Base-by-base conservation (phyloP, 2,329 filamentous ascomycete genomes). In the Ophiostoma montium region DNA sequence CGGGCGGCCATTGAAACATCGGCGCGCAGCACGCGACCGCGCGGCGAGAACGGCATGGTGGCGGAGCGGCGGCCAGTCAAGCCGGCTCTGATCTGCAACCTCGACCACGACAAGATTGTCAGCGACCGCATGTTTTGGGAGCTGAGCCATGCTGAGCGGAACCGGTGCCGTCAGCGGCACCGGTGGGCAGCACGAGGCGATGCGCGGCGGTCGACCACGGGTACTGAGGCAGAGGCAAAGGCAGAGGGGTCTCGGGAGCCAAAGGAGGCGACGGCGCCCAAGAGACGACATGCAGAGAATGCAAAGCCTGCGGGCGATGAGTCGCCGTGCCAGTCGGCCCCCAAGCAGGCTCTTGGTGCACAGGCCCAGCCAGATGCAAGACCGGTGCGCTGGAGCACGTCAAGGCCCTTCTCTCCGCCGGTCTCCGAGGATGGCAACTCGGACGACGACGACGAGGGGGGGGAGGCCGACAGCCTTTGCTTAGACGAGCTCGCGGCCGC, bases 61-160 rank as follows among this genome's bases (percentile, higher is more conserved):
- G 15, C 32, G 16, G 35, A 19, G n/a, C 23, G 27, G 10, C 16
- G n/a, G 11, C 13, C 13, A 13, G n/a, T n/a, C n/a, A 35, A 11
- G 5, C 48, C 48, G 1, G 23, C 50, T 0, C 27, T 41, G 7
- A 35, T 49, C 5, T 33, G 27, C 8, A 46, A 52, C 16, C 18
- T 43, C 1, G 33, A 47, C 4, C 50, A 52, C 9, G 47, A 53
- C 42, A 53, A 44, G n/a, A 31, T 36, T 7, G 36, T 47, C 27
- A 53, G 51, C 19, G 51, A 53, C 32, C 27, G 42, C 27, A 4
- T 44, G 5, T 44, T 32, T 10, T 44, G 42, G 42, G 42, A 44
- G 16, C 27, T 44, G 30, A 44, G 42, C 27, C 23, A 21, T 12
- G 42, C 42, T 1, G 42, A 44, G 16, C 16, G 42, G n/a, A 44